These are phyloP conservation scores for Melanopsichium pennsylvanicum DNA, from an alignment of 1,284 basidiomycete genomes.

Conservation along the genomic window DNA sequence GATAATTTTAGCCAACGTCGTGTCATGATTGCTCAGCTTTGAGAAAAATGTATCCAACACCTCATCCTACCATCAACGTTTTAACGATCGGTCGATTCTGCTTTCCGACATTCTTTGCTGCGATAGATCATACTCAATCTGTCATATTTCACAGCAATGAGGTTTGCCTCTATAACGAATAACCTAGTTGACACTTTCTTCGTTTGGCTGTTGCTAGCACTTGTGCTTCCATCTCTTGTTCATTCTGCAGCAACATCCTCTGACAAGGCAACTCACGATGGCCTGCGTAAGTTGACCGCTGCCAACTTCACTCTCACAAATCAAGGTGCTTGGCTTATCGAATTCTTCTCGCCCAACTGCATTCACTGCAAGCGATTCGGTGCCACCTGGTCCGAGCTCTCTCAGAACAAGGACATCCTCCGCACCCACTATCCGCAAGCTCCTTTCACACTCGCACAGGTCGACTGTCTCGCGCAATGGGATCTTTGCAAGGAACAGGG, in stretches of 20 bases:
- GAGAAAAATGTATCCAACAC: too few species aligned
- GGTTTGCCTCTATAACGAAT: constrained; percentile 21
- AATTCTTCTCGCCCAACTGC: constrained; percentile 74
- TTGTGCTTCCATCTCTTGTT: constrained; percentile 5
- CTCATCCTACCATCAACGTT: too few species aligned
- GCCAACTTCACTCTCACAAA: constrained; percentile 54
- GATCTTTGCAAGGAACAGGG: constrained; percentile 57
- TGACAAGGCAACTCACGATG: constrained; percentile 40
- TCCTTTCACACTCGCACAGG: constrained; percentile 60
- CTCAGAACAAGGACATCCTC: constrained; percentile 71
- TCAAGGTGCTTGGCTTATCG: constrained; percentile 60
- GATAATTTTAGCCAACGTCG: too few species aligned
- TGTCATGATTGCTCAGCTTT: too few species aligned
- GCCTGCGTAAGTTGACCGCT: constrained; percentile 46
- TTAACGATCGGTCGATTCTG: too few species aligned
- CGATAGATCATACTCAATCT: neutral
- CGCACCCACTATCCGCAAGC: constrained; percentile 67
- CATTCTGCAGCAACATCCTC: constrained; percentile 12
- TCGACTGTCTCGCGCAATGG: constrained; percentile 55
- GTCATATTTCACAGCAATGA: constrained; percentile 6
- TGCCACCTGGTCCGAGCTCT: constrained; percentile 82
- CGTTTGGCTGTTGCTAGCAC: constrained; percentile 3
- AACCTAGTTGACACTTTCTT: constrained; percentile 5
- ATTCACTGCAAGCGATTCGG: constrained; percentile 78
- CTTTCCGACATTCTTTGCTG: too few species aligned